Evolutionary conservation across 345 rosid genomes (phyloP), one percentile per base, ranked within the genome.

Genomic region (Turnera subulata): DNA sequence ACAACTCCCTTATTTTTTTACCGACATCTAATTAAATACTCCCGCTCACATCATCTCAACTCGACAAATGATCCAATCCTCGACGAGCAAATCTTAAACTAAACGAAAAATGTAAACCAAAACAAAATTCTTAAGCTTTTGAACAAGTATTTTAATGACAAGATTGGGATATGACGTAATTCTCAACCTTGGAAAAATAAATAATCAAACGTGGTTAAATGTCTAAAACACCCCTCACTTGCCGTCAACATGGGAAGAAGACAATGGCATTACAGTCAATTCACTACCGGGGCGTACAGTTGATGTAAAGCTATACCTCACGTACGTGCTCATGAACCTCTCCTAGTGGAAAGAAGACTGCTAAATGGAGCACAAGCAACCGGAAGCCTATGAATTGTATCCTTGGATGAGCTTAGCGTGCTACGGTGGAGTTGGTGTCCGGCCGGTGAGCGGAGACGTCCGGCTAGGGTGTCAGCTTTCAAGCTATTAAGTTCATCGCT

Each of bases 301-400:
- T 53, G 44, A 12, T 53, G 49, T 18, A 40, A 62, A 53, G 35
- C 42, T 57, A 15, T 45, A 50, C 48, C 63, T 64, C 47, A 70
- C 61, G 63, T 59, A 51, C 58, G 48, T 46, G 32, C 53, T 43
- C 38, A 53, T 24, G 33, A 23, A 55, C 62, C 25, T 40, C n/a
- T 40, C 24, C 53, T 46, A 53, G n/a, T 53, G 46, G 47, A 25
- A 58, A 53, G 56, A 69, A 65, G 53, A 37, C 35, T 53, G 53
- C 44, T 48, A 71, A 47, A 73, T 76, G 78, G 70, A 73, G 66
- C 58, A 11, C 44, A 59, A 73, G 75, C 63, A 19, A 56, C 44
- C 17, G 17, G 61, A 39, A 66, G 54, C 60, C 49, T 33, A 18
- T 37, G 46, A 59, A 20, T n/a, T n/a, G n/a, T 58, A 14, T 62